Base-by-base conservation (phyloP, 805 yeast genomes). In the Yamadazyma paraphyllophila region DNA sequence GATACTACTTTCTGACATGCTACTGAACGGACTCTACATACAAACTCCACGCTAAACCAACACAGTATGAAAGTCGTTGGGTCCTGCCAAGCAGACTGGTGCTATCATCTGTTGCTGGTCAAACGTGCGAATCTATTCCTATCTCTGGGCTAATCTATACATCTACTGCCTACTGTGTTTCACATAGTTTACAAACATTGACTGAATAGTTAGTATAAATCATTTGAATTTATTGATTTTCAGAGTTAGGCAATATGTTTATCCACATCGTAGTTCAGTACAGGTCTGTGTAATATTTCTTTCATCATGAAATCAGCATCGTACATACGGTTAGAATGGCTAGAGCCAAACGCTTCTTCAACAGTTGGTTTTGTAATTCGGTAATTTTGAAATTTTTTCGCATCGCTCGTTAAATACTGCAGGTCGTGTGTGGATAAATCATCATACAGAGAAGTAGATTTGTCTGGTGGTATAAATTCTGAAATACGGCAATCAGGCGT, bases 201-300 rank as follows among this genome's bases (percentile, higher is more conserved):
- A 24, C 36, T 30, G 25, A 33, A 15, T 35, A 33, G 54, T 51
- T 51, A 51, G 54, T 48, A 51, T 45, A 40, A 36, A 26, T 33
- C 32, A 15, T 30, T 29, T 8, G n/a, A 20, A 24, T 33, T 12
- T 17, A 26, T 20, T 20, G 32, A 43, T 42, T 31, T 35, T 49
- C 53, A 49, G 53, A 47, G 41, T 41, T 45, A 51, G 55, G 55
- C 55, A 51, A 51, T 51, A 48, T 46, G 33, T 47, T 48, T 51
- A 51, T 51, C 55, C 51, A 51, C 55, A 51, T 46, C 11, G 36
- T 45, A 39, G 31, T 51, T 51, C 55, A 40, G 55, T 45, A 49
- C 55, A 51, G 55, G 55, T 51, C 55, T 51, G 55, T 51, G 55
- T 49, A 43, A 47, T 49, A 46, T 49, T 51, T 51, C 39, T 47